phyloP scores from a whole-genome alignment of 129 eudicot species.

The Flaveria robusta region DNA sequence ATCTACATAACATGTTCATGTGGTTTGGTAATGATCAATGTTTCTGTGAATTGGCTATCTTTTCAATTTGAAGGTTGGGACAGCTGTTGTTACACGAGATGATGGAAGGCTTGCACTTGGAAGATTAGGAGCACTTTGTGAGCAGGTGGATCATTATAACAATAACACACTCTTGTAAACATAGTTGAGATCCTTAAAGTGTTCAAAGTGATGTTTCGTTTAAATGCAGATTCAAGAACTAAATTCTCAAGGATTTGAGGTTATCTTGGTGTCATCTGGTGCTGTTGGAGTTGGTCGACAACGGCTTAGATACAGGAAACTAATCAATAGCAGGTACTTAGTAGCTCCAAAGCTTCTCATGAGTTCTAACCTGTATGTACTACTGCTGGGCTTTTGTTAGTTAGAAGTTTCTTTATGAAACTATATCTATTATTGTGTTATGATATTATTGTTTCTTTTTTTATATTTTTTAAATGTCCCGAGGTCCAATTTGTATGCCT shows the following conservation, averaged over 20 bases:
- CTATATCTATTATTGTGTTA: slow-evolving; percentile 1
- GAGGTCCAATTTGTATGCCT: not conserved
- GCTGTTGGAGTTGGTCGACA: slow-evolving; percentile 98
- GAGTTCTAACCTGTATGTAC: not conserved
- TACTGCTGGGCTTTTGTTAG: slow-evolving; percentile 4
- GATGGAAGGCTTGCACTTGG: slow-evolving; percentile 95
- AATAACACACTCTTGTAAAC: not conserved
- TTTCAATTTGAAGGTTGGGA: slow-evolving; percentile 71
- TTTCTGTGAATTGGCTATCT: not conserved
- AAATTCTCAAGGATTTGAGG: slow-evolving; percentile 80
- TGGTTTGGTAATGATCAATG: not conserved
- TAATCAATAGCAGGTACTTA: slow-evolving; percentile 81
- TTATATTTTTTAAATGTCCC: not conserved
- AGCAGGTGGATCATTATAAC: slow-evolving; percentile 59
- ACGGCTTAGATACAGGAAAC: slow-evolving; percentile 80
- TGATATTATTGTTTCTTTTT: slow-evolving; percentile 6
- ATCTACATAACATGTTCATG: slow-evolving; percentile 6
- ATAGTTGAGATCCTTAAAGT: slow-evolving; percentile 1
- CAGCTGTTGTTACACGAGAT: slow-evolving; percentile 90
- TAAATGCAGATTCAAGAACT: slow-evolving; percentile 71
- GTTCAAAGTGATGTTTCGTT: slow-evolving; percentile 24
- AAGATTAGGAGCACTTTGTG: slow-evolving; percentile 94
- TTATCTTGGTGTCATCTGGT: slow-evolving; percentile 94
- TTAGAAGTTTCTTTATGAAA: not conserved
- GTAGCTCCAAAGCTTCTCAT: not conserved